phyloP scores from a whole-genome alignment of 1,139 yeast species.

The Arxiozyma bovina region DNA sequence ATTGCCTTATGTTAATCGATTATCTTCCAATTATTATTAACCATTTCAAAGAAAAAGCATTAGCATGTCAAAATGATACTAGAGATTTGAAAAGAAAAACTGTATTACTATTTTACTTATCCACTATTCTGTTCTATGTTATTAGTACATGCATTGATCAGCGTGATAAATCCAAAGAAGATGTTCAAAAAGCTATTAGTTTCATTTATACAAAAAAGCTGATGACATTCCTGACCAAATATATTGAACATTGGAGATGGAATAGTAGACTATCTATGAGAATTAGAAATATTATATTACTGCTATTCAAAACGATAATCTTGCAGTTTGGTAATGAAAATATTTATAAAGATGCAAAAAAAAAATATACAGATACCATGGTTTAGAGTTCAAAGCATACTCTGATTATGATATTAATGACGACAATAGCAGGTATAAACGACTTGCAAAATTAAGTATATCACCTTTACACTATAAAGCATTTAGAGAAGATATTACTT shows the following conservation, averaged over 20 bases:
- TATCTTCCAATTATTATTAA: constrained; percentile 11
- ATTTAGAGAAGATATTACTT: constrained; percentile 62
- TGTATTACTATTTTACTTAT: constrained; percentile 32
- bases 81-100: constrained; percentile 19
- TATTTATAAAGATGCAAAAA: constrained; percentile 41
- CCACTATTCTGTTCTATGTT: constrained; percentile 50
- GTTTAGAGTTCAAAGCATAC: constrained; percentile 30
- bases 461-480: constrained; percentile 77
- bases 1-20: constrained; percentile 14
- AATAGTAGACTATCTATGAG: constrained; percentile 34
- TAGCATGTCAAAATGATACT: constrained; percentile 21
- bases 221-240: constrained; percentile 39
- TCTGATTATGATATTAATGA: constrained; percentile 19
- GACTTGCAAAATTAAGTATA: constrained; percentile 34
- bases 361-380: constrained; percentile 39
- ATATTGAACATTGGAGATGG: constrained; percentile 66
- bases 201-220: constrained; percentile 32
- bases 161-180: constrained; percentile 11
- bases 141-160: constrained; percentile 27
- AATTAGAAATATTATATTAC: constrained; percentile 46
- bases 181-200: constrained; percentile 10
- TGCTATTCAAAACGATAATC: constrained; percentile 52
- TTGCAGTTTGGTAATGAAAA: constrained; percentile 56
- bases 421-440: constrained; percentile 11
- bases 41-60: constrained; percentile 20